Percentiles rank a stretch among this genome's conserved stretches.
Conservation (phyloP, 2,329 filamentous ascomycete genomes). For the Calycina marina region DNA sequence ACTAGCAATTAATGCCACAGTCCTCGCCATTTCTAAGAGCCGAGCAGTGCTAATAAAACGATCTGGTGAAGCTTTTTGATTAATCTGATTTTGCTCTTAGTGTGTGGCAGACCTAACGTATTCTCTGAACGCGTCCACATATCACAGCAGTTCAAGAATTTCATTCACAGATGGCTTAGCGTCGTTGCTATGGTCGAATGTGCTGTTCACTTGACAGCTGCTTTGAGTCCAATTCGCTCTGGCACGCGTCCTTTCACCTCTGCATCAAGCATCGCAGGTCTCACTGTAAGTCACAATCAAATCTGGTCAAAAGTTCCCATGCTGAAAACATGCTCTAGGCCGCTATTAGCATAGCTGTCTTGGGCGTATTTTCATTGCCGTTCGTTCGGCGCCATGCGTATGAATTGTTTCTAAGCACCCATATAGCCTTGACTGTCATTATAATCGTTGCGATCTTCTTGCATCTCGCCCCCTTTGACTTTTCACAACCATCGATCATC, state of each 20-base stretch:
- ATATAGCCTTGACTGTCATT: constrained; percentile 9
- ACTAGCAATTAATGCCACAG: constrained; percentile 7
- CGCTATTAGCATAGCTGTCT: constrained; percentile 5
- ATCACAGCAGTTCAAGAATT: constrained; percentile 7
- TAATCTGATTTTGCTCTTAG: constrained; percentile 9
- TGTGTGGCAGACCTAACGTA: constrained; percentile 7
- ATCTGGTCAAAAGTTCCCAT: constrained; percentile 7
- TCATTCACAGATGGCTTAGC: constrained; percentile 7
- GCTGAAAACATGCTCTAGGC: constrained; percentile 6
- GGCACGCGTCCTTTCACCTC: constrained; percentile 7
- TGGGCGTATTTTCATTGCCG: constrained; percentile 6
- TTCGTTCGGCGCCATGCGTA: constrained; percentile 4
- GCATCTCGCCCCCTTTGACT: constrained; percentile 3
- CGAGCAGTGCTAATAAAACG: constrained; percentile 7
- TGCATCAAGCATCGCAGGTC: constrained; percentile 4
- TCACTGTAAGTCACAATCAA: constrained; percentile 5
- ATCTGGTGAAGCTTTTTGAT: constrained; percentile 8
- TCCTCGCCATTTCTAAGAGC: constrained; percentile 6
- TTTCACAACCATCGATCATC: constrained; percentile 6
- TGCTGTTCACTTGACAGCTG: constrained; percentile 6
- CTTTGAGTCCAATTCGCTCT: constrained; percentile 8
- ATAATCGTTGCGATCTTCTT: constrained; percentile 6
- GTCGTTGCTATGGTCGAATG: constrained; percentile 7
- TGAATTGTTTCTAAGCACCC: constrained; percentile 11
- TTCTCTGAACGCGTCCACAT: constrained; percentile 6